Evolutionary conservation across 495 filamentous ascomycete genomes (phyloP), one percentile per base, ranked within the genome.

Genomic region (Penicillium paradoxum): DNA sequence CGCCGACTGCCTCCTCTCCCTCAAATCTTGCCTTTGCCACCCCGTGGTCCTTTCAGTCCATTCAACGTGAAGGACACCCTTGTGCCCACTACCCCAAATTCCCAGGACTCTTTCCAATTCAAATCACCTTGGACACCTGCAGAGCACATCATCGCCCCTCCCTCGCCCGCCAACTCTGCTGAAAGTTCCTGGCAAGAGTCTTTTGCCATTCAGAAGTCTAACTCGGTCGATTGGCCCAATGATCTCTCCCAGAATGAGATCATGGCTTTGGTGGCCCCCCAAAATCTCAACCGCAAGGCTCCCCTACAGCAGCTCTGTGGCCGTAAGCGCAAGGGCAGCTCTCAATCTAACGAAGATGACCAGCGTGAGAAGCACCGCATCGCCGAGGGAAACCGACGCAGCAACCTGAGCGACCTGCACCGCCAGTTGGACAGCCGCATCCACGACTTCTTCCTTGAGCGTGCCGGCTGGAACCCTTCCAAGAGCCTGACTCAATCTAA

Each of bases 321-420:
- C 27, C 72, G 72, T 13, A 76, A 76, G 64, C 72, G 73, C 46
- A 76, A 75, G 63, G 64, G 64, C n/a, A 73, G 67, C 51, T 47
- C 65, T 32, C 56, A 64, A 45, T 67, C 67, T 8, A 57, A 51
- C 3, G 73, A 75, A 7, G 72, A 74, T 51, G 72, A 73, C 49
- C 72, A 75, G 61, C 65, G 72, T 6, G 72, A 75, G 53, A 76
- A 74, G 62, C 73, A 76, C 55, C 69, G 73, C 21, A 72, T 75
- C 24, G 73, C 73, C 6, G 73, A 76, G 56, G 73, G 71, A 30
- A 75, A 75, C 49, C 65, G 73, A 19, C 69, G 73, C 22, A 74
- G 74, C 58, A 71, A 69, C 57, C 65, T 76, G 3, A 74, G 75
- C 62, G 59, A 73, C 60, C 55, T 73, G 38, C 62, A 74, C 51